Base-by-base conservation (phyloP, 495 filamentous ascomycete species). In the Xylaria longipes region DNA sequence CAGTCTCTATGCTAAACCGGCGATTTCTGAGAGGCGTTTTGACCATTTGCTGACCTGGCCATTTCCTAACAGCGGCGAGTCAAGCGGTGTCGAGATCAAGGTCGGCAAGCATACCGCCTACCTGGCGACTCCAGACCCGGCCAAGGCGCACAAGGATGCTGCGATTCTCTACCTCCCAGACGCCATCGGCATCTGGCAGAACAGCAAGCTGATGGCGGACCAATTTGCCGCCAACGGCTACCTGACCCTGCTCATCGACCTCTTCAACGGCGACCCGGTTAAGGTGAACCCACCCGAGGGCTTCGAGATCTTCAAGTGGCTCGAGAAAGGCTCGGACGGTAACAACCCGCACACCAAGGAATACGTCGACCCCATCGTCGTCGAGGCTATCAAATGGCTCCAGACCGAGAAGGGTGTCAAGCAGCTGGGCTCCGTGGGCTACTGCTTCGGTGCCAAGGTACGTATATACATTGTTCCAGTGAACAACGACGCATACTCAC, bases 181-280 rank as follows among this genome's bases (percentile, higher is more conserved):
- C 73, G 86, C 93, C 75, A 86, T 93, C 75, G 87, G 91, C 71
- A 88, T 93, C 80, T 94, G 89, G 85, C 82, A 88, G 79, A 97
- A 97, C 83, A 84, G 88, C 77, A 85, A 95, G 83, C 88, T 97
- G 60, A 83, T 95, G 69, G 93, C 93, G 70, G 94, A 97, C 83
- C 91, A 93, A 78, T 93, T 87, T 72, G 94, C 94, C 69, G 90
- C 88, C 75, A 92, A 92, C 77, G 94, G 94, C 54, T 97, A 94
- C 80, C 85, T 92, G 27, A 89, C 89, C 56, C 80, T 95, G 29
- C 84, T 97, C 73, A 87, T 93, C 69, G 94, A 97, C 79, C 82
- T 92, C 70, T 93, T 95, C 85, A 86, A 90, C 52, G 93, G 92
- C 63, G 92, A 97, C 74, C 74, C 89, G 20, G 76, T 93, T 74